phyloP scores from a whole-genome alignment of 1,139 yeast species.

The Torulaspora globosa region DNA sequence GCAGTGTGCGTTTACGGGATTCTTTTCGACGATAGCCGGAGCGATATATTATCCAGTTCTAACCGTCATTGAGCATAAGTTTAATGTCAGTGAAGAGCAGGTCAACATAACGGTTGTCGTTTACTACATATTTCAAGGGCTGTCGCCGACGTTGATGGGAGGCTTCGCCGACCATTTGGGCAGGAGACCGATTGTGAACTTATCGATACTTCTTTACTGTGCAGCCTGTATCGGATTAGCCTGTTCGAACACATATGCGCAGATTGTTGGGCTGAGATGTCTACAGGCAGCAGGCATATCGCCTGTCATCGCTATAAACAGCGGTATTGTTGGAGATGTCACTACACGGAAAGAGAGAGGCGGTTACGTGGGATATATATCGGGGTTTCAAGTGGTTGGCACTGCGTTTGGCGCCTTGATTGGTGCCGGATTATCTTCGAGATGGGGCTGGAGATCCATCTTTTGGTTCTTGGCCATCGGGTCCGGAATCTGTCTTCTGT shows the following conservation, averaged over 20 bases:
- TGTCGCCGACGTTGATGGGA: conserved; percentile 61
- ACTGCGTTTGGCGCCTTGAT: conserved; percentile 73
- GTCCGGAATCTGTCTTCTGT: conserved; percentile 42
- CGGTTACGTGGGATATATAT: conserved; percentile 53
- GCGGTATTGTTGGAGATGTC: conserved; percentile 67
- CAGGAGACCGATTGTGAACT: conserved; percentile 58
- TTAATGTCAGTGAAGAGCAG: conserved; percentile 50
- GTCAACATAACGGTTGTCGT: conserved; percentile 68
- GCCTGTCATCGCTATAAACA: conserved; percentile 61
- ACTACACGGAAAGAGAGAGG: conserved; percentile 63
- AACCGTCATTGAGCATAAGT: conserved; percentile 48
- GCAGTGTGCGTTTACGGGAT: conserved; percentile 15
- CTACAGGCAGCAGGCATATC: conserved; percentile 69
- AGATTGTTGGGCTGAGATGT: conserved; percentile 45
- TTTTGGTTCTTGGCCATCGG: conserved; percentile 70
- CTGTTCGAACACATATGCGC: conserved; percentile 33
- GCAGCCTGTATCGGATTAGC: conserved; percentile 54
- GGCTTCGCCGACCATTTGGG: conserved; percentile 67
- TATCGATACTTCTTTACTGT: conserved; percentile 12
- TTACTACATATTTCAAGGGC: conserved; percentile 66
- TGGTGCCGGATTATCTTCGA: conserved; percentile 60
- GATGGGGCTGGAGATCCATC: conserved; percentile 69
- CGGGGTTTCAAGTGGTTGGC: conserved; percentile 65
- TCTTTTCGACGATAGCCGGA: conserved; percentile 14
- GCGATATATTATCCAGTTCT: conserved; percentile 55